Evolutionary conservation across 495 filamentous ascomycete species (phyloP), one percentile per base, ranked within the genome.

Genomic region (Darksidea phi): DNA sequence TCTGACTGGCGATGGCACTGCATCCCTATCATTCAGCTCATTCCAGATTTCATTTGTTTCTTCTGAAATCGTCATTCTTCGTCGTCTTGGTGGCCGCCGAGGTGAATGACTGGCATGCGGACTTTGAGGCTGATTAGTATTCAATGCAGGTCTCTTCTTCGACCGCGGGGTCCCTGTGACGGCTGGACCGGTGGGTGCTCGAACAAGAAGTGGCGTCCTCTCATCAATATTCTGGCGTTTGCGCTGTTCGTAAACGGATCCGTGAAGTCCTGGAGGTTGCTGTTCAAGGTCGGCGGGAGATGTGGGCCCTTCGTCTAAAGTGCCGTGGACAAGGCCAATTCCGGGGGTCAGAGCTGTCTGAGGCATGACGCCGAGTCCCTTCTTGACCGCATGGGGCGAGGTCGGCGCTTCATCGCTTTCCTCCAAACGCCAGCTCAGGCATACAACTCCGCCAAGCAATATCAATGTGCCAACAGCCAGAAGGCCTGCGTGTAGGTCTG

Each of bases 361-460:
- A 0, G 83, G 76, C 15, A 84, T 79, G 0, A 82, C 76, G 13
- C 86, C 80, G 18, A 50, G 58, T 11, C 59, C 58, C 38, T 48
- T 67, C 45, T 49, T 61, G 11, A 23, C 2, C 10, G 36, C 24
- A 20, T 60, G 12, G 8, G 62, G 57, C n/a, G 60, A 59, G 1
- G 49, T 20, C n/a, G 62, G 57, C n/a, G 58, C 54, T 74, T n/a
- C 82, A 77, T 20, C 81, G 75, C 11, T 85, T 54, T 88, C 86
- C 67, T 89, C 86, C 34, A 99, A 82, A 42, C 95, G 84, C 94
- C 94, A 99, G 20, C 90, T 96, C 6, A 99, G 81, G 42, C 90
- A 91, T 3, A 99, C 78, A 2, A 99, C 94, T 56, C 94, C 94
- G 2, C 82, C 77, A 2, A 99, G 83, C 7, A 99, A 80, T 53